Evolutionary conservation across 108 stramenopile genomes (phyloP).

Genomic region (Discostella stelligeroides): DNA sequence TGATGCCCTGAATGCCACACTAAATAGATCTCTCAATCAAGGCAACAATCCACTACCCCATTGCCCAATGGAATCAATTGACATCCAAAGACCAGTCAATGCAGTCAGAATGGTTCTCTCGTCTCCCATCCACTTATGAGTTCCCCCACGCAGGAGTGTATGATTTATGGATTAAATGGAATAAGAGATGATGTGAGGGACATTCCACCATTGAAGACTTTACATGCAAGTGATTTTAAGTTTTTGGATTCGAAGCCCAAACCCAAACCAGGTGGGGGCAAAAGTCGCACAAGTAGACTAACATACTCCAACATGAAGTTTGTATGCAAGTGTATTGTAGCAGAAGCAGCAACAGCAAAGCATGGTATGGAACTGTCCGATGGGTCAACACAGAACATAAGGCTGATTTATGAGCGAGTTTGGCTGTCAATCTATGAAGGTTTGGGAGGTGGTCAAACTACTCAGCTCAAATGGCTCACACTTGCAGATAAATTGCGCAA

Average conservation of each 20-base stretch:
- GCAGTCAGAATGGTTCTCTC: slow-evolving; percentile 3
- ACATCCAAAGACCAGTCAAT: too few species aligned
- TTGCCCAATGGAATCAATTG: background rate
- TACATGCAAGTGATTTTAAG: background rate
- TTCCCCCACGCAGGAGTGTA: background rate
- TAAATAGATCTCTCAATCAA: background rate
- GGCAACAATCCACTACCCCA: slow-evolving; percentile 5
- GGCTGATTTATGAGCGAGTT: too few species aligned
- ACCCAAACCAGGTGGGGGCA: background rate
- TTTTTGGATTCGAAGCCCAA: slow-evolving; percentile 4
- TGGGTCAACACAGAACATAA: too few species aligned
- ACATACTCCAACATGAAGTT: background rate
- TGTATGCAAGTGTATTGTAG: background rate
- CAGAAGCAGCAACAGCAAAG: too few species aligned
- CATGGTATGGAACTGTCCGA: too few species aligned
- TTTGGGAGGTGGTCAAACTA: too few species aligned
- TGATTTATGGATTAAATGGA: too few species aligned
- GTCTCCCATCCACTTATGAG: background rate
- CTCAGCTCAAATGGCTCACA: too few species aligned
- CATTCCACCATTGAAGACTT: slow-evolving; percentile 7
- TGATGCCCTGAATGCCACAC: slow-evolving; percentile 1
- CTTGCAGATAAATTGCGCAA: too few species aligned
- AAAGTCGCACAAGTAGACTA: background rate
- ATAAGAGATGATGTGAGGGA: background rate
- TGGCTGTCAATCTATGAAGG: too few species aligned